Percentiles rank a stretch among this genome's conserved stretches.
Evolutionary conservation across 139 green algal species (phyloP).

Genomic region (Gonium pectorale): DNA sequence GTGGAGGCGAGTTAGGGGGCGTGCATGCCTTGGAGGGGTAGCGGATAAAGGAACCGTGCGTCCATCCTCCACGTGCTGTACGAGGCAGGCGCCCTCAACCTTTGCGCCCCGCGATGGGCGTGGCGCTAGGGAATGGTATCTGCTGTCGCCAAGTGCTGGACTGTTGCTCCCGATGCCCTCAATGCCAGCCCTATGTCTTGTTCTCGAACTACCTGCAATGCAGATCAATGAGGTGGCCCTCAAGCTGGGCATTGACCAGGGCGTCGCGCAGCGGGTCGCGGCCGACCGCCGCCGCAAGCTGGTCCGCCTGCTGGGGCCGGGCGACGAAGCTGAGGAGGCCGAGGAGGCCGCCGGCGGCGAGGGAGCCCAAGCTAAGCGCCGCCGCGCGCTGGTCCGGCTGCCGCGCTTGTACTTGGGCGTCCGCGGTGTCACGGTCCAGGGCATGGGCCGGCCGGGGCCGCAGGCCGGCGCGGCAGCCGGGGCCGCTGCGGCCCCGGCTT

Average conservation of each 20-base stretch:
- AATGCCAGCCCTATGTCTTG: no score
- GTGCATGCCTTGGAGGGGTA: no score
- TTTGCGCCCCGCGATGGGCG: no score
- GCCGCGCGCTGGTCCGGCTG: conserved; percentile 4
- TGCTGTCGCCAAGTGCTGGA: no score
- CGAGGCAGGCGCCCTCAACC: no score
- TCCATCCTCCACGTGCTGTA: no score
- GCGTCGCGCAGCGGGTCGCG: conserved; percentile 32
- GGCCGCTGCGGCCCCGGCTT: no score
- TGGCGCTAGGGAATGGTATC: no score
- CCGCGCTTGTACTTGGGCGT: not conserved
- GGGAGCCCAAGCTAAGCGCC: not conserved
- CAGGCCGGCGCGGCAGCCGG: no score
- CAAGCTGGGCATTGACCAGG: conserved; percentile 14
- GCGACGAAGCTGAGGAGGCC: not conserved
- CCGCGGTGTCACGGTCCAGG: not conserved
- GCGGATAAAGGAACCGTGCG: no score
- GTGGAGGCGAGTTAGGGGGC: no score
- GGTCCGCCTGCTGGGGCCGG: not conserved
- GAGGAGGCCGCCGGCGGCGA: not conserved
- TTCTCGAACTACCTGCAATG: not conserved
- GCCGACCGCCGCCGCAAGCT: conserved; percentile 14
- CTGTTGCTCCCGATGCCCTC: no score
- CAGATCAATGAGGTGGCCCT: conserved; percentile 12
- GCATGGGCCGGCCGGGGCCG: not conserved